A percentile compares a stretch with the other conserved stretches of the same genome.
phyloP scores from a whole-genome alignment of 2,329 filamentous ascomycete species.

The Colletotrichum salicis region DNA sequence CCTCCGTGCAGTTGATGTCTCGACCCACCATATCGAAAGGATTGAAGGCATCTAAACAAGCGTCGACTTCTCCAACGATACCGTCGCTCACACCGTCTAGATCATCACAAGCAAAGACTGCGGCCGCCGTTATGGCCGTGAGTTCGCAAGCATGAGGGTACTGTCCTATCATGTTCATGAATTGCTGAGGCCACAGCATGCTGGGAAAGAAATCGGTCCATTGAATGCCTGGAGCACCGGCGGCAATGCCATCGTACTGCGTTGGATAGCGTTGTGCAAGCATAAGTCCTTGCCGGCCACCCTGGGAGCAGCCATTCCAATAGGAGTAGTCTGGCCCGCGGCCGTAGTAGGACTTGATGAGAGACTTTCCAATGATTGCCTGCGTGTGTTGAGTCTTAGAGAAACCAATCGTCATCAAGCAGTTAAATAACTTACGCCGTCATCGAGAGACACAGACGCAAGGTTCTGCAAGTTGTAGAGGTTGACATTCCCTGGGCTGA shows the following conservation, averaged over 20 bases:
- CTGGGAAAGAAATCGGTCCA: conserved; percentile 21
- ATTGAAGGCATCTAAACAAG: conserved; percentile 22
- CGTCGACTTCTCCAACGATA: conserved; percentile 52
- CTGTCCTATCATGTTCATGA: conserved; percentile 15
- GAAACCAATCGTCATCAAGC: too few relatives aligned
- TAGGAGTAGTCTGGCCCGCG: conserved; percentile 55
- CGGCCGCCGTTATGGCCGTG: conserved; percentile 50
- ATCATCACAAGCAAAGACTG: conserved; percentile 57
- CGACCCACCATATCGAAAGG: conserved; percentile 8
- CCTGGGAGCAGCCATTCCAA: conserved; percentile 64
- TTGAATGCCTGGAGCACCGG: conserved; percentile 54
- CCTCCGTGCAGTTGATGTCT: background rate
- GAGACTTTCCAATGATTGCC: conserved; percentile 57
- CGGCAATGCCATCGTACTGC: conserved; percentile 65
- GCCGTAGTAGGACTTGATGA: conserved; percentile 61
- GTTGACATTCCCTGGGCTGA: conserved; percentile 34
- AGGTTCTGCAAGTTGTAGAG: conserved; percentile 47
- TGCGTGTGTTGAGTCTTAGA: background rate
- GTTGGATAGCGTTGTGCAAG: conserved; percentile 62
- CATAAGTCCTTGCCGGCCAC: conserved; percentile 66
- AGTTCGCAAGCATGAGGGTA: conserved; percentile 36
- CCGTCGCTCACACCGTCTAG: conserved; percentile 59
- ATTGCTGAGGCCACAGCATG: conserved; percentile 30
- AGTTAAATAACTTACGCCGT: conserved; percentile 35
- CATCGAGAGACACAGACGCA: conserved; percentile 48